Evolutionary conservation across 139 green algal species (phyloP).

Genomic region (Coccomyxa sp.): DNA sequence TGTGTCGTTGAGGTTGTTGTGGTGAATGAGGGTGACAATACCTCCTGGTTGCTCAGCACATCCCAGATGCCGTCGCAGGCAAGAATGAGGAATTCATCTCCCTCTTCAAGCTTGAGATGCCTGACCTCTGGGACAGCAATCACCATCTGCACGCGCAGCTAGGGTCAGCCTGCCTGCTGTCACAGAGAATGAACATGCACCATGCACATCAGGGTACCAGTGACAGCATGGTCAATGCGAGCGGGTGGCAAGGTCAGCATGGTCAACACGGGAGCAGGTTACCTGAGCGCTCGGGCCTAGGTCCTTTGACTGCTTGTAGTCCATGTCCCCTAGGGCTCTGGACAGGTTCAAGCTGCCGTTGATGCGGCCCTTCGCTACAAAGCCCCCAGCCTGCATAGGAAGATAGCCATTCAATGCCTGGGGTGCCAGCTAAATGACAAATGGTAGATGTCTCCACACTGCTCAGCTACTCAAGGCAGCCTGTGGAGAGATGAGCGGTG

Average conservation of each 20-base stretch:
- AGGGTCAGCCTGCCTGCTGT: conserved; percentile 42
- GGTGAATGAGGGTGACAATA: background rate
- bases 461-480: no score
- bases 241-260: no score
- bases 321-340: conserved; percentile 71
- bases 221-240: no score
- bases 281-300: conserved; percentile 49
- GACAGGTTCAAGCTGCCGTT: conserved; percentile 80
- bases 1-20: background rate
- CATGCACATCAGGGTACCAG: conserved; percentile 63
- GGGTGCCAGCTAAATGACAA: no score
- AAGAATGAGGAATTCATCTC: conserved; percentile 72
- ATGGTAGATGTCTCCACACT: no score
- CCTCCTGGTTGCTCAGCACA: conserved; percentile 68
- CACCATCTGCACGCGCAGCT: conserved; percentile 67
- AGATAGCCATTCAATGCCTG: no score
- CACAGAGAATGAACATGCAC: conserved; percentile 72
- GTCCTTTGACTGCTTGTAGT: conserved; percentile 66
- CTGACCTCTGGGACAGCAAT: conserved; percentile 58
- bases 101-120: conserved; percentile 27
- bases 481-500: no score
- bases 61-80: conserved; percentile 87
- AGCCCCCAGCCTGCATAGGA: conserved; percentile 55
- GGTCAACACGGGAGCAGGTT: no score
- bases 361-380: conserved; percentile 65